Evolutionary conservation across 306 rosid genomes (phyloP).

Genomic region (Lablab purpureus): DNA sequence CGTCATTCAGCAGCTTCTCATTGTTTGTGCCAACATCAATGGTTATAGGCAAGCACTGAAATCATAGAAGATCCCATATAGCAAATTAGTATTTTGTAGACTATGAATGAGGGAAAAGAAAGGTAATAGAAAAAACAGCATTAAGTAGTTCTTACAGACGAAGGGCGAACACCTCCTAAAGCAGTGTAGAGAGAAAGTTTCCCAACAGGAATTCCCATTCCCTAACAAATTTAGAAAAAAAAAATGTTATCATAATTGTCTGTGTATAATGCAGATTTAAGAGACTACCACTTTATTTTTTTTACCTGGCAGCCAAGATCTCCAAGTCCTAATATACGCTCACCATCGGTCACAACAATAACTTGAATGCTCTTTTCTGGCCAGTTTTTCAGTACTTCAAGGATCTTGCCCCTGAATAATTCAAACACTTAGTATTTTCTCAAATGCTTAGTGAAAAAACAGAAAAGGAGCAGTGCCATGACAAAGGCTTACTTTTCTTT

Average conservation of each 20-base stretch:
- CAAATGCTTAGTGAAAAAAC: constrained; percentile 13
- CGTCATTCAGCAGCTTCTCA: constrained; percentile 84
- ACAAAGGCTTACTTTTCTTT: constrained; percentile 73
- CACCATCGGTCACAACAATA: constrained; percentile 96
- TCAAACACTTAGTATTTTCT: constrained; percentile 49
- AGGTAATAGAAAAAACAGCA: constrained; percentile 7
- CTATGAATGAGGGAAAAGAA: constrained; percentile 2
- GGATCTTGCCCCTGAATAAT: constrained; percentile 84
- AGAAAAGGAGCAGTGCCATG: neutral
- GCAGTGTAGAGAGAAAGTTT: constrained; percentile 97
- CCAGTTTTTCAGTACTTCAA: constrained; percentile 93
- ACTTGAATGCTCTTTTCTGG: constrained; percentile 89
- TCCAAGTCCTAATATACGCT: constrained; percentile 97
- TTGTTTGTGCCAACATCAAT: constrained; percentile 98
- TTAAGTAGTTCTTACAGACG: constrained; percentile 68
- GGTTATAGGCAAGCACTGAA: constrained; percentile 95
- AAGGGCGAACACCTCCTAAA: constrained; percentile 95
- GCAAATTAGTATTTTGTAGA: constrained; percentile 18
- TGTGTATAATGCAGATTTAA: constrained; percentile 26
- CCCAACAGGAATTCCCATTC: constrained; percentile 99
- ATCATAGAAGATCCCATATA: constrained; percentile 41
- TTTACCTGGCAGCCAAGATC: constrained; percentile 98
- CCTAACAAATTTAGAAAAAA: constrained; percentile 55
- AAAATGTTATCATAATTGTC: constrained; percentile 15
- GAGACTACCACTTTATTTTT: neutral